Conservation (phyloP, 176 grass and related monocot species). For the Oryza australiensis region DNA sequence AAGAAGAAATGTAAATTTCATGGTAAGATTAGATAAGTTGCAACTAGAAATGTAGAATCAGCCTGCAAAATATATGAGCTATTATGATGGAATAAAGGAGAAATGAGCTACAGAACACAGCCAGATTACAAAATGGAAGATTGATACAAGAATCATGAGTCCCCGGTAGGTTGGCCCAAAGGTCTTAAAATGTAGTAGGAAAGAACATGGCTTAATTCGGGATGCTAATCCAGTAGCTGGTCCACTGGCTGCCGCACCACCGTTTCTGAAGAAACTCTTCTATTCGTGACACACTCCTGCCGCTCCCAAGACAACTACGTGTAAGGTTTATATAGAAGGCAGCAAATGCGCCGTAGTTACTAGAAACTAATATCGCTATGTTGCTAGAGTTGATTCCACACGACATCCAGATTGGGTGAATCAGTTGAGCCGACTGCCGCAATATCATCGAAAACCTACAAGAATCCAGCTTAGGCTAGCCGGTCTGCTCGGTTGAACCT, state of each 20-base stretch:
- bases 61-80: slow-evolving; percentile 1
- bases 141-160: slow-evolving; percentile 37
- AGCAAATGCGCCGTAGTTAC: slow-evolving; percentile 20
- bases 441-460: slow-evolving; percentile 39
- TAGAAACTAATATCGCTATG: slow-evolving; percentile 33
- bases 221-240: slow-evolving; percentile 7
- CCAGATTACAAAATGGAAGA: slow-evolving; percentile 42
- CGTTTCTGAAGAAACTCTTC: neutral
- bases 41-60: neutral
- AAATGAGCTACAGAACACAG: slow-evolving; percentile 39
- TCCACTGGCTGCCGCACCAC: neutral
- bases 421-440: slow-evolving; percentile 24
- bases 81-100: neutral
- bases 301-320: slow-evolving; percentile 23
- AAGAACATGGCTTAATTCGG: slow-evolving; percentile 34
- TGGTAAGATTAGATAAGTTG: neutral
- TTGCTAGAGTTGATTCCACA: slow-evolving; percentile 38
- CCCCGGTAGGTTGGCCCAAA: slow-evolving; percentile 11
- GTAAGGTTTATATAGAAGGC: slow-evolving; percentile 18
- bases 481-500: slow-evolving; percentile 25
- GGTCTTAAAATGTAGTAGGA: slow-evolving; percentile 18
- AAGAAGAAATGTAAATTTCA: neutral
- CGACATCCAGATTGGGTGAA: slow-evolving; percentile 35
- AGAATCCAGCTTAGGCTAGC: neutral
- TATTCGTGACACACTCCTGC: slow-evolving; percentile 21